Evolutionary conservation across 352 stramenopile species (phyloP), one percentile per base, ranked within the genome.

Genomic region (Pythium volutum): DNA sequence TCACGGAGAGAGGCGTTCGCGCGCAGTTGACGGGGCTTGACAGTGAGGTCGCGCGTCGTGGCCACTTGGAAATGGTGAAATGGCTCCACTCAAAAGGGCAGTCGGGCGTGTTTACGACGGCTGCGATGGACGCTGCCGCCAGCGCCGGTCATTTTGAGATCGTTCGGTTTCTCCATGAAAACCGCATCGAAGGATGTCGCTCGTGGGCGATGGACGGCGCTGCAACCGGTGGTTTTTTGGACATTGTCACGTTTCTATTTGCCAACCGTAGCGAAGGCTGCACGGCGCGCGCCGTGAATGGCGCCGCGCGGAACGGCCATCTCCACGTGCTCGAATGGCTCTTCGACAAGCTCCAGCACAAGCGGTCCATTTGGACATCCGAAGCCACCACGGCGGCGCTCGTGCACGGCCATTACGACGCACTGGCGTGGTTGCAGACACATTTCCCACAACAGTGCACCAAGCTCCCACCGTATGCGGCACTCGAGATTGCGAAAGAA

Each of bases 291-390:
- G 46, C 55, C 8, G 47, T 66, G 29, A 54, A 60, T 31, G 49
- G 59, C 22, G 51, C 51, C 1, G 59, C 59, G 8, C 26, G 38
- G 4, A 59, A 56, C 20, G 58, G 58, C 10, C 58, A 52, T 20
- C 48, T 65, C 15, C 15, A 58, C 1, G 23, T 59, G 16, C 58
- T 65, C 5, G 38, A 58, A 31, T 65, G 48, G 48, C 9, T 65
- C 10, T 47, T 29, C 18, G 58, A 54, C 36, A 52, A 65, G 22
- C 36, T 56, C 36, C 33, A 11, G 31, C 34, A 20, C 14, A 49
- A 23, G 10, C 7, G 8, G 5, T 27, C 50, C 4, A 49, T 58
- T 29, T 58, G 51, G 51, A 58, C 51, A 3, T 38, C 33, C 18
- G 33, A 58, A 25, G 51, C 51, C 16, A 38, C 39, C n/a, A 58